Conservation (phyloP, 805 yeast species). For the Teunomyces gatunensis region DNA sequence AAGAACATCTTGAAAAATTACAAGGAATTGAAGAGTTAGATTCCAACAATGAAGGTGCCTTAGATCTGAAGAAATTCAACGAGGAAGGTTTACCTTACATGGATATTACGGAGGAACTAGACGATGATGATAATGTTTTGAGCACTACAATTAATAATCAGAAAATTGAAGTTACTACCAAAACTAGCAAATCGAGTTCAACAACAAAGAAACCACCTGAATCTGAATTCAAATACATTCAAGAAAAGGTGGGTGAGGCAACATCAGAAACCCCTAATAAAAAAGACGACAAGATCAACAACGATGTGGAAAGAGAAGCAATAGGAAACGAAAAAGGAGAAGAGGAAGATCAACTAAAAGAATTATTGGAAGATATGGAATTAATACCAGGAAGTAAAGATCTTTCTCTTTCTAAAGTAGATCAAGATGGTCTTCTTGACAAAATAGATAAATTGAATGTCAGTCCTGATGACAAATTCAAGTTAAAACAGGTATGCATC, state of each 20-base stretch:
- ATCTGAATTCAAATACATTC: not conserved
- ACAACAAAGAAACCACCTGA: not conserved
- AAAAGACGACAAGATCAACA: not conserved
- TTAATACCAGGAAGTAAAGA: conserved; percentile 14
- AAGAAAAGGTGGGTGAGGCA: not conserved
- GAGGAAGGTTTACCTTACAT: conserved; percentile 62
- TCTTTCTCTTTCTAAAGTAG: conserved; percentile 2
- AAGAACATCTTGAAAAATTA: conserved; percentile 22
- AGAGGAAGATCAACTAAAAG: conserved; percentile 17
- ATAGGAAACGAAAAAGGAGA: not conserved
- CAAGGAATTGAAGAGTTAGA: conserved; percentile 8
- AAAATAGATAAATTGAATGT: conserved; percentile 27
- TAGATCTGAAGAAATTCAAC: conserved; percentile 13
- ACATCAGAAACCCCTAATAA: not conserved
- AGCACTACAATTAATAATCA: conserved; percentile 25
- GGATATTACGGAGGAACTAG: conserved; percentile 78
- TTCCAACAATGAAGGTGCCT: conserved; percentile 6
- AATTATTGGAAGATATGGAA: conserved; percentile 36
- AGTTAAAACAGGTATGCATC: conserved; percentile 21
- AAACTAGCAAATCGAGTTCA: conserved; percentile 4
- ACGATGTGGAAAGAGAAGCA: not conserved
- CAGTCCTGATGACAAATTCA: conserved; percentile 26
- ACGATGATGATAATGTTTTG: conserved; percentile 76
- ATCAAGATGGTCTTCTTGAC: conserved; percentile 19
- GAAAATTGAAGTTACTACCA: conserved; percentile 29